Base-by-base conservation (phyloP, 768 basidiomycete species). In the Rhodotorula babjevae region DNA sequence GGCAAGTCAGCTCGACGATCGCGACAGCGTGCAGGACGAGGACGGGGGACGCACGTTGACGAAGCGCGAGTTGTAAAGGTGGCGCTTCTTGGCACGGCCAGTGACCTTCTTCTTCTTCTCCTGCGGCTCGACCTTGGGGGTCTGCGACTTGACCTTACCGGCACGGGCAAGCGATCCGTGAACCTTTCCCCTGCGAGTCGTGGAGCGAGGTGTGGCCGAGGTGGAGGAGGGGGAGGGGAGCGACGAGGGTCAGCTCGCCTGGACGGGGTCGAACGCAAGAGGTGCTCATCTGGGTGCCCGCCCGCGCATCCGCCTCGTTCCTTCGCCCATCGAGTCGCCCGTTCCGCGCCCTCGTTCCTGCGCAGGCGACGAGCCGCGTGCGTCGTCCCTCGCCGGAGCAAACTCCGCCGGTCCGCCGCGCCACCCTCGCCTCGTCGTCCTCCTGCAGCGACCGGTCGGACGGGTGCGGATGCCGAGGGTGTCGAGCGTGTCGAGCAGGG, bases 61-160 rank as follows among this genome's bases (percentile, higher is more conserved):
- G 68, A 85, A 88, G 78, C 83, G 87, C 81, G 92, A 89, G 85
- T 94, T 94, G 87, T 94, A 95, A 75, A 92, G 84, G 77, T 91
- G 84, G 76, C 92, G 87, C 87, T 97, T 97, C 90, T 95, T 96
- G 74, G 95, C 95, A 81, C 95, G 92, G 75, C 95, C 95, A 84
- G 90, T 95, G 68, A 92, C 92, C 52, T 42, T 29, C 59, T 61
- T 49, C 59, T 55, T 60, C 40, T 61, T 47, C 59, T 53, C 66
- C 58, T 42, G 56, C 33, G 57, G 56, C 33, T 50, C 36, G 55
- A 58, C 58, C 42, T 61, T 50, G 49, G 36, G 57, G 31, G 58
- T 61, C 46, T 61, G 49, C 58, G 58, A 33, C 36, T 56, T 58
- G 49, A 40, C 95, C 88, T 98, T 97, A 75, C 76, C 76, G 71